Conservation (phyloP, 139 green algal genomes). For the Diplosphaera chodatii region DNA sequence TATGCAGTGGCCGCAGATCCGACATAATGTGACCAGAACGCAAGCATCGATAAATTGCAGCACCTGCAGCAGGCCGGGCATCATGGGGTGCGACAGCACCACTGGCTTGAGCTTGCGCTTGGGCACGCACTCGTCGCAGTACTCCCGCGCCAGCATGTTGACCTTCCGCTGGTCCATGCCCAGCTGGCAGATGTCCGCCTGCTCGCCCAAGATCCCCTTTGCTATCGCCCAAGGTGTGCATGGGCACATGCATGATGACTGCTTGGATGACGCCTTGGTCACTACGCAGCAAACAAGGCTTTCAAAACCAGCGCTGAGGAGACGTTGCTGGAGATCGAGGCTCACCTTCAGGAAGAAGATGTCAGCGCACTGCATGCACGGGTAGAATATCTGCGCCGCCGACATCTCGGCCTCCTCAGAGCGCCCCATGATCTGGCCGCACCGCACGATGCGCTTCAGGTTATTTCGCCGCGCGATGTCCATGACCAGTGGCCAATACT, state of each 20-base stretch:
- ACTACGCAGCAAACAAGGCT: no score
- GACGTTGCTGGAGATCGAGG: no score
- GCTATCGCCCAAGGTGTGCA: no score
- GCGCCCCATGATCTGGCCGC: slow-evolving; percentile 96
- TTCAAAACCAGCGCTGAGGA: no score
- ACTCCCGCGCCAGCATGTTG: slow-evolving; percentile 95
- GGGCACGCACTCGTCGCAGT: slow-evolving; percentile 74
- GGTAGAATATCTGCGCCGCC: slow-evolving; percentile 98
- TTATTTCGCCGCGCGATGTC: slow-evolving; percentile 84
- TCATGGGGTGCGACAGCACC: slow-evolving; percentile 94
- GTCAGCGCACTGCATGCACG: slow-evolving; percentile 96
- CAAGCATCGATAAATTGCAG: background rate
- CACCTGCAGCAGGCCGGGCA: slow-evolving; percentile 83
- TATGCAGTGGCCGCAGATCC: no score
- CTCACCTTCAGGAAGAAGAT: slow-evolving; percentile 97
- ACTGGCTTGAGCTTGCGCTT: slow-evolving; percentile 96
- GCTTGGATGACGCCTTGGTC: no score
- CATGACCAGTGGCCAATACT: slow-evolving; percentile 90
- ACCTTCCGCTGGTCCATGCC: slow-evolving; percentile 98
- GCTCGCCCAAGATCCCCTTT: slow-evolving; percentile 51
- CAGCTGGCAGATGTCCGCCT: slow-evolving; percentile 99
- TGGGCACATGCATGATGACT: no score
- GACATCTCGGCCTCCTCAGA: slow-evolving; percentile 88
- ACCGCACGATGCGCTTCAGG: slow-evolving; percentile 74
- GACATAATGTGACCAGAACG: no score